These are phyloP conservation scores for Candida coleopterorum DNA, from an alignment of 805 yeast genomes.

Conservation along the genomic window DNA sequence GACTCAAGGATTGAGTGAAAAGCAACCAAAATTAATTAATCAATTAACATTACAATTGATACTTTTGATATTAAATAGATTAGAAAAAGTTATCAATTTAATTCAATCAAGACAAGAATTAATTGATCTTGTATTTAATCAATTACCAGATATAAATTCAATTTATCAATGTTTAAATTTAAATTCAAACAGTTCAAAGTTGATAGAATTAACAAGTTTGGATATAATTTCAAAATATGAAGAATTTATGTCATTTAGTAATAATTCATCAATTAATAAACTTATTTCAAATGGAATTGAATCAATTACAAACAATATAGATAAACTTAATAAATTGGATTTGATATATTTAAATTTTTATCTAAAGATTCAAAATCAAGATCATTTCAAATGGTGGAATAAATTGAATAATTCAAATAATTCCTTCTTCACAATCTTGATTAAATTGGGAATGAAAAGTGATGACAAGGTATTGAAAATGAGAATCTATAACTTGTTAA, in stretches of 20 bases:
- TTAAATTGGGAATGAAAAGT: constrained; percentile 37
- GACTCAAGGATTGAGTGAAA: constrained; percentile 45
- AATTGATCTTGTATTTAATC: constrained; percentile 22
- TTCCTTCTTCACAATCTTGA: constrained; percentile 64
- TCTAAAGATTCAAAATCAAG: constrained; percentile 39
- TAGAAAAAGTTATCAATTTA: constrained; percentile 18
- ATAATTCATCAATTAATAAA: constrained; percentile 3
- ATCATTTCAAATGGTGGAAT: constrained; percentile 78
- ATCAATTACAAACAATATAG: constrained; percentile 12
- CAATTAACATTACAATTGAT: constrained; percentile 64
- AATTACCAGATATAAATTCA: constrained; percentile 49
- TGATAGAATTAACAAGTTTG: constrained; percentile 46
- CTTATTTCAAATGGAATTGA: constrained; percentile 7
- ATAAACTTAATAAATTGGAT: constrained; percentile 42
- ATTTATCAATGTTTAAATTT: constrained; percentile 43
- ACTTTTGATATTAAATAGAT: constrained; percentile 48
- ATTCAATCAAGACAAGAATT: constrained; percentile 17
- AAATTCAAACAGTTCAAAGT: constrained; percentile 24
- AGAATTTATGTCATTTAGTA: constrained; percentile 23
- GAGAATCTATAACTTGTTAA: constrained; percentile 48
- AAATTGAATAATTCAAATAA: constrained; percentile 14
- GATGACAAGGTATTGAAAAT: constrained; percentile 20
- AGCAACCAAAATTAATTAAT: constrained; percentile 44
- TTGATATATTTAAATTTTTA: constrained; percentile 54
- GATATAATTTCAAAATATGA: constrained; percentile 40